Base-by-base conservation (phyloP, 441 rosid genomes). In the Euphorbia schlechtendalii region DNA sequence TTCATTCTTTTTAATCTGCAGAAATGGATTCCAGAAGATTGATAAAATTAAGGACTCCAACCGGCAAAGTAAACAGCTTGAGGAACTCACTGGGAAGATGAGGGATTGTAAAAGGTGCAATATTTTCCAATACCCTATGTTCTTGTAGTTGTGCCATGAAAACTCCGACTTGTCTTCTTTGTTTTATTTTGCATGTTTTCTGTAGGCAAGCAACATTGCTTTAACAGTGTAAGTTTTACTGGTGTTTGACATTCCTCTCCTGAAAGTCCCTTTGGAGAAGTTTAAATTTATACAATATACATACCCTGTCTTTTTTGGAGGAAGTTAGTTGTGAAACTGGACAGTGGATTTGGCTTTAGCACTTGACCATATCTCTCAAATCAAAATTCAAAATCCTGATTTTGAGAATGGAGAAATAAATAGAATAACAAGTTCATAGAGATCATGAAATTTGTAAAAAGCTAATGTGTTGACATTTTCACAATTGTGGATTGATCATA, bases 1-100 rank as follows among this genome's bases (percentile, higher is more conserved):
- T 21, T 28, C 55, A n/a, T 25, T 15, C 54, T 18, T 52, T 1
- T 32, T 57, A 18, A n/a, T 9, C 27, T 57, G 59, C 84, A 94
- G 99, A 70, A 90, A 89, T 84, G 97, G 97, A 9, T 94, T 90
- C 76, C 96, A 94, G 81, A 94, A 87, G 81, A 74, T 94, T 81
- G 97, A 94, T 72, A 90, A 94, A 81, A 80, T 94, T 58, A 94
- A 94, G 81, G 99, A 94, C 73, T 82, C 79, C 51, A 94, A 66
- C 71, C 82, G 99, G 70, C 92, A 89, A 72, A 86, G 93, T 70
- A 85, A 96, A 77, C 98, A 94, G 77, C 81, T 94, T 66, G 94
- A 94, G 73, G 97, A 91, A 72, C 96, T 91, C 71, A 86, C 98
- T 1, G 96, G 76, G 52, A 91, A 82, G 79, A 94, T 94, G 98